Percentiles rank a stretch among this genome's conserved stretches.
Conservation (phyloP, 257 asterid species). For the Solanum sejunctum region DNA sequence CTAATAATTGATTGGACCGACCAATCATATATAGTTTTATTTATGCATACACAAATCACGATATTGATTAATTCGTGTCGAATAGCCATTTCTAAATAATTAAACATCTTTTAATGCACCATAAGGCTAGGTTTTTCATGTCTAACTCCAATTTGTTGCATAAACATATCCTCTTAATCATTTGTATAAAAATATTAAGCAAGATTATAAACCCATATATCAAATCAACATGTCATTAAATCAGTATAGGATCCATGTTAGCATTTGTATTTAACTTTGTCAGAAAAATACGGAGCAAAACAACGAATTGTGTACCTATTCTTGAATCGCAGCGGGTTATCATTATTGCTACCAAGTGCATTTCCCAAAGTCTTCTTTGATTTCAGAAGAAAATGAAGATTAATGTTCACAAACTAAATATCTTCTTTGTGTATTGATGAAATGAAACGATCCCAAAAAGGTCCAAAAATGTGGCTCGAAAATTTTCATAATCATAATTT, state of each 20-base stretch:
- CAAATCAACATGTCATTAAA: neutral
- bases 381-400: too few species aligned
- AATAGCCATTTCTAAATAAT: neutral
- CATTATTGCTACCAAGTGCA: too few species aligned
- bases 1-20: neutral
- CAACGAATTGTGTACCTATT: too few species aligned
- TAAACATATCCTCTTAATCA: neutral
- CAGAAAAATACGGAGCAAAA: neutral
- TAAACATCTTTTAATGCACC: neutral
- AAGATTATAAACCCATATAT: neutral
- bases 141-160: neutral
- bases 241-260: neutral
- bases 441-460: too few species aligned
- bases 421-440: too few species aligned
- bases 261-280: neutral
- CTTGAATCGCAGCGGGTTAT: too few species aligned
- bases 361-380: too few species aligned
- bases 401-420: too few species aligned
- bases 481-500: too few species aligned
- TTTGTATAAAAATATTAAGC: neutral
- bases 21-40: neutral
- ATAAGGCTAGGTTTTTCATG: neutral
- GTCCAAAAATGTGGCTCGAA: too few species aligned
- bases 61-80: neutral
- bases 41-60: neutral